These are phyloP conservation scores for Peltaster fructicola DNA, from an alignment of 2,329 filamentous ascomycete genomes.

Conservation along the genomic window DNA sequence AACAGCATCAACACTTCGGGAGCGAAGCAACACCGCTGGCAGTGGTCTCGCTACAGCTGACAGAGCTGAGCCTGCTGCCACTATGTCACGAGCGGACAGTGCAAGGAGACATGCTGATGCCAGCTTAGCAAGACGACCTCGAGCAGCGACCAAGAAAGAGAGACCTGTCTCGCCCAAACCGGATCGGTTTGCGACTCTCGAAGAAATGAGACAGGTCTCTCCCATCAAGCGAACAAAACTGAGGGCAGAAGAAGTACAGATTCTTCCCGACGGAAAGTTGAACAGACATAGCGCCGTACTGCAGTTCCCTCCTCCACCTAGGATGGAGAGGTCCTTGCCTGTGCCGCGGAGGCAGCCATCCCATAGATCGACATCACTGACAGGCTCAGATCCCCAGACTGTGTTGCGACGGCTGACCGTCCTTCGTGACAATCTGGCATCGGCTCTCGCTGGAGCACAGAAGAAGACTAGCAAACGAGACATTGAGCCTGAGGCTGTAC, in stretches of 20 bases:
- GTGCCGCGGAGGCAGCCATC: constrained; percentile 9
- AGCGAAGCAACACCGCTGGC: constrained; percentile 6
- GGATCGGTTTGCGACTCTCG: constrained; percentile 15
- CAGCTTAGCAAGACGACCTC: constrained; percentile 19
- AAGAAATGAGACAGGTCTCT: constrained; percentile 15
- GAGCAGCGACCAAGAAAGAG: constrained; percentile 10
- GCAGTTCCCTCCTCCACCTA: constrained; percentile 13
- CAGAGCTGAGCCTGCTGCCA: constrained; percentile 9
- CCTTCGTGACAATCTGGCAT: constrained; percentile 29
- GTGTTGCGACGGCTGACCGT: constrained; percentile 27
- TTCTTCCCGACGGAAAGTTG: constrained; percentile 17
- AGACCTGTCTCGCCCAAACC: constrained; percentile 11
- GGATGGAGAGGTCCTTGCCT: constrained; percentile 14
- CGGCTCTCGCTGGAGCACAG: constrained; percentile 22
- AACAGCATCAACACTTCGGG: constrained; percentile 7
- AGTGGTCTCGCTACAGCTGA: constrained; percentile 5
- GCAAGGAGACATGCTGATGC: constrained; percentile 18
- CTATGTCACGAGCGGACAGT: constrained; percentile 11
- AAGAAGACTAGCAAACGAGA: too few relatives aligned
- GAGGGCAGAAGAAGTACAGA: constrained; percentile 18
- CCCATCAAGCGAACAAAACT: constrained; percentile 12
- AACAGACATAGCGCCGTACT: constrained; percentile 7
- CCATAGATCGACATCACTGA: constrained; percentile 8
- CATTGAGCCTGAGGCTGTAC: constrained; percentile 34
- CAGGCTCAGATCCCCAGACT: constrained; percentile 26